Percentiles rank a stretch among this genome's conserved stretches.
Evolutionary conservation across 352 stramenopile species (phyloP).

Genomic region (Globisporangium apiculatum): DNA sequence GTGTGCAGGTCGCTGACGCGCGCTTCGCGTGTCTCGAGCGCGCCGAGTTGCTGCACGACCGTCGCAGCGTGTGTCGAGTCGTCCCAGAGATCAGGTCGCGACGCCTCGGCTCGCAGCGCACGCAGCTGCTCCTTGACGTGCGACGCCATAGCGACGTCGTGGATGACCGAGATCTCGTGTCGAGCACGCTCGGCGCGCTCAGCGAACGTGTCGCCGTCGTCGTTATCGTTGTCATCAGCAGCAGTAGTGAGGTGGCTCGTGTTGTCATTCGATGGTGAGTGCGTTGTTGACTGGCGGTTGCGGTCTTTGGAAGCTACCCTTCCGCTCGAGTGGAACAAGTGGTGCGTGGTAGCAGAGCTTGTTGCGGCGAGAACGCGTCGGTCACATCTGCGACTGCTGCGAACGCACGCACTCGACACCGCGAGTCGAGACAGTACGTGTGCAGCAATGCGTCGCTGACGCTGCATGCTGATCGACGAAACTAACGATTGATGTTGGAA

Average conservation of each 20-base stretch:
- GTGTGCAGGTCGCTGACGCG: slow-evolving; percentile 28
- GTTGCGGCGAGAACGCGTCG: too few relatives aligned
- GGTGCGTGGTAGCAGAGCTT: too few relatives aligned
- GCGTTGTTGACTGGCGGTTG: background rate
- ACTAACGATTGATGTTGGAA: too few relatives aligned
- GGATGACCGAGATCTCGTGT: slow-evolving; percentile 38
- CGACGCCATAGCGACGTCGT: slow-evolving; percentile 32
- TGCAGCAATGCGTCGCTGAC: too few relatives aligned
- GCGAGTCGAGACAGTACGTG: too few relatives aligned
- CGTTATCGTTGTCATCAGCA: background rate
- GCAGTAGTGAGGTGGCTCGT: slow-evolving; percentile 1
- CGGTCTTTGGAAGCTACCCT: slow-evolving; percentile 1
- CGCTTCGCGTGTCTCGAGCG: slow-evolving; percentile 40
- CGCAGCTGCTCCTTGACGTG: slow-evolving; percentile 34
- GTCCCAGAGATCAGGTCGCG: slow-evolving; percentile 48
- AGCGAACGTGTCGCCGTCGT: slow-evolving; percentile 25
- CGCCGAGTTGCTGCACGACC: slow-evolving; percentile 53
- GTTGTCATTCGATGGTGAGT: background rate
- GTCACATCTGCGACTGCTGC: background rate
- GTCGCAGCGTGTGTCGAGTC: slow-evolving; percentile 42
- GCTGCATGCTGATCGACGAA: too few relatives aligned
- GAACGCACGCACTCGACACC: too few relatives aligned
- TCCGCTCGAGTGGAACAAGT: background rate
- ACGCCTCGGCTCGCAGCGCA: slow-evolving; percentile 33
- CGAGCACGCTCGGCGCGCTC: slow-evolving; percentile 26